Evolutionary conservation across 768 basidiomycete species (phyloP).

Genomic region (Rhizopogon vesiculosus): DNA sequence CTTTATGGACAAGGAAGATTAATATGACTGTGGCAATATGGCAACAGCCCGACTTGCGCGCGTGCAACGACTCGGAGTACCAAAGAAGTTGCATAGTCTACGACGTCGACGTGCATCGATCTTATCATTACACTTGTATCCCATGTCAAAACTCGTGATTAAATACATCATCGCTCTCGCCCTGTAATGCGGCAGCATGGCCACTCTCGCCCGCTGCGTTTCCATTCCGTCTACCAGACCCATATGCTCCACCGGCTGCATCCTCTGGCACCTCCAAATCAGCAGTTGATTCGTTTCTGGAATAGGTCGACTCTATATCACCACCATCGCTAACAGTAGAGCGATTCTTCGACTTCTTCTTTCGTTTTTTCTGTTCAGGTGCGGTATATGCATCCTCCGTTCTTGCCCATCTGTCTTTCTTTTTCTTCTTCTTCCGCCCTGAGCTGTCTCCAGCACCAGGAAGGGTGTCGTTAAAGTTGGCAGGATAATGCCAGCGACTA

Average conservation of each 20-base stretch:
- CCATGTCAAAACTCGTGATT: slow-evolving; percentile 55
- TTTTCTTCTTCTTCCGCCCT: slow-evolving; percentile 64
- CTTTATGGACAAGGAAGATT: too few relatives aligned
- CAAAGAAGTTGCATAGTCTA: too few relatives aligned
- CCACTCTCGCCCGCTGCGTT: slow-evolving; percentile 13
- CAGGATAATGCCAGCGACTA: slow-evolving; percentile 81
- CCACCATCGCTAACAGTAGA: slow-evolving; percentile 33
- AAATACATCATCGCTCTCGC: slow-evolving; percentile 44
- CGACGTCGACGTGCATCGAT: too few relatives aligned
- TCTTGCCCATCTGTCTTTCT: slow-evolving; percentile 85
- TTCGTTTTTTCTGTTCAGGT: slow-evolving; percentile 48
- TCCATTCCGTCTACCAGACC: slow-evolving; percentile 15
- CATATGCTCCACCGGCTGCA: slow-evolving; percentile 65
- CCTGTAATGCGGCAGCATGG: slow-evolving; percentile 18
- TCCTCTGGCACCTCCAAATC: slow-evolving; percentile 63
- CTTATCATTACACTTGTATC: neutral
- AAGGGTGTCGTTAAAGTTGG: slow-evolving; percentile 67
- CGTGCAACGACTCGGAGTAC: too few relatives aligned
- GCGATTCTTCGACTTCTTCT: slow-evolving; percentile 56
- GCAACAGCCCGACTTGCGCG: too few relatives aligned
- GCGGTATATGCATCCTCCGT: slow-evolving; percentile 77
- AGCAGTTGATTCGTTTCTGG: slow-evolving; percentile 30
- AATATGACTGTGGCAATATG: too few relatives aligned
- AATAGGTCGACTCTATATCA: slow-evolving; percentile 27
- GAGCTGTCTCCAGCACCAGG: slow-evolving; percentile 35